Evolutionary conservation across 306 rosid genomes (phyloP).

Genomic region (Gillenia trifoliata): DNA sequence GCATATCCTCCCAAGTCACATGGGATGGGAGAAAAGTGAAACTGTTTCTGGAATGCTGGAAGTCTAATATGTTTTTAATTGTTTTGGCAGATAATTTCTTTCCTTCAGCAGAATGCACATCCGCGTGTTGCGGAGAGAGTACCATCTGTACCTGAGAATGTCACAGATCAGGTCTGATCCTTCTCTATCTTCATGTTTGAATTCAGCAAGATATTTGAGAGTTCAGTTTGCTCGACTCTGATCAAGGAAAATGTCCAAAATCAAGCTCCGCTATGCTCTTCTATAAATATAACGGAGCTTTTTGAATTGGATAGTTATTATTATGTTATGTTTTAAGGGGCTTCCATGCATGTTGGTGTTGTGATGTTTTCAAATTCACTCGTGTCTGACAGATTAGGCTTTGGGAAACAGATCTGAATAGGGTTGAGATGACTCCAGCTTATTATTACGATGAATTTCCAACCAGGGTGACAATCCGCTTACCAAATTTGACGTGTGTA

Average conservation of each 20-base stretch:
- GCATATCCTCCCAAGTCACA: neutral
- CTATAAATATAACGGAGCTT: neutral
- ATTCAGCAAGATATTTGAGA: neutral
- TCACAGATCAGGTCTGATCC: slow-evolving; percentile 77
- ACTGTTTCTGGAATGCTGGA: neutral
- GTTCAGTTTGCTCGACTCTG: neutral
- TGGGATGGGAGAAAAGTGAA: neutral
- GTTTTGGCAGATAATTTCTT: slow-evolving; percentile 63
- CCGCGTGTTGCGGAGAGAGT: slow-evolving; percentile 86
- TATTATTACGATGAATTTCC: slow-evolving; percentile 83
- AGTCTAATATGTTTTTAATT: neutral
- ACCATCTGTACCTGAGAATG: slow-evolving; percentile 90
- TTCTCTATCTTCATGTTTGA: slow-evolving; percentile 2
- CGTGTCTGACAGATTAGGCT: slow-evolving; percentile 61
- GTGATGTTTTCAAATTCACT: slow-evolving; percentile 22
- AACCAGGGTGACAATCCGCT: slow-evolving; percentile 53
- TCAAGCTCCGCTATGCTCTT: neutral
- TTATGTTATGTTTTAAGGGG: neutral
- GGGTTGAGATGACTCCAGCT: slow-evolving; percentile 74
- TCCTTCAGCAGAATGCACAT: slow-evolving; percentile 93
- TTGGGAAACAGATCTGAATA: slow-evolving; percentile 91
- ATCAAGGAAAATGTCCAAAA: neutral
- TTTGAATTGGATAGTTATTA: neutral
- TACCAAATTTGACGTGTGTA: neutral
- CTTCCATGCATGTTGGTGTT: slow-evolving; percentile 8